A percentile compares a stretch with the other conserved stretches of the same genome.
phyloP scores from a whole-genome alignment of 2,329 filamentous ascomycete species.

The Penicillium sp. region DNA sequence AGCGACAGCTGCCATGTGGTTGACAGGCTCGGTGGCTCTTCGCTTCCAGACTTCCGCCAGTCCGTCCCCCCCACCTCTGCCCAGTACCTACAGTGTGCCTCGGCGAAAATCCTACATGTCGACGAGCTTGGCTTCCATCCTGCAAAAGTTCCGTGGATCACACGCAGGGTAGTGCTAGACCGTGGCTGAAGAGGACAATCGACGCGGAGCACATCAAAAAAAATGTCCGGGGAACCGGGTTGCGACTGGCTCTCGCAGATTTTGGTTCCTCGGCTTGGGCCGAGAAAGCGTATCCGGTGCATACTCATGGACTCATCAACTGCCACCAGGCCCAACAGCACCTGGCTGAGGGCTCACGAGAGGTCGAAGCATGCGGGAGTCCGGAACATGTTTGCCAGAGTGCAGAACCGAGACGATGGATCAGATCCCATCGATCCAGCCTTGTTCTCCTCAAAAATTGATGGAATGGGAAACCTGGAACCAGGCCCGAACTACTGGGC shows the following conservation, averaged over 20 bases:
- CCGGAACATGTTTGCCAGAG: neutral
- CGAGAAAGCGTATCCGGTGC: neutral
- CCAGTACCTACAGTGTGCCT: no score
- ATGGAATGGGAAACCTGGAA: neutral
- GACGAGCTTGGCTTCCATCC: neutral
- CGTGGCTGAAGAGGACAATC: slow-evolving; percentile 1
- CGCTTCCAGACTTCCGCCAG: neutral
- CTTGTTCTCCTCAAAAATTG: neutral
- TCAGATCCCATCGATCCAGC: slow-evolving; percentile 12
- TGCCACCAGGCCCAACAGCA: neutral
- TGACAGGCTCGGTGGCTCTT: neutral
- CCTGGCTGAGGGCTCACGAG: neutral
- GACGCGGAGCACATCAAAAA: neutral
- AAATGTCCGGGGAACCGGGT: slow-evolving; percentile 1
- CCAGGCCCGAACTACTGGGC: neutral
- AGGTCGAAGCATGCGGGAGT: neutral
- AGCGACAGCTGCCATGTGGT: neutral
- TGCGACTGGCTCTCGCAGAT: neutral
- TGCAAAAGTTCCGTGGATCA: neutral
- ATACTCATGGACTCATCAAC: neutral
- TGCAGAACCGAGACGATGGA: slow-evolving; percentile 1
- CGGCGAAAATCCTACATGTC: neutral
- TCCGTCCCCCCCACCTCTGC: neutral
- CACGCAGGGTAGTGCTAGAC: neutral
- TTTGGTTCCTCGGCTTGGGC: slow-evolving; percentile 4